Conservation (phyloP, 2,329 filamentous ascomycete genomes). For the Periglandula ipomoeae region DNA sequence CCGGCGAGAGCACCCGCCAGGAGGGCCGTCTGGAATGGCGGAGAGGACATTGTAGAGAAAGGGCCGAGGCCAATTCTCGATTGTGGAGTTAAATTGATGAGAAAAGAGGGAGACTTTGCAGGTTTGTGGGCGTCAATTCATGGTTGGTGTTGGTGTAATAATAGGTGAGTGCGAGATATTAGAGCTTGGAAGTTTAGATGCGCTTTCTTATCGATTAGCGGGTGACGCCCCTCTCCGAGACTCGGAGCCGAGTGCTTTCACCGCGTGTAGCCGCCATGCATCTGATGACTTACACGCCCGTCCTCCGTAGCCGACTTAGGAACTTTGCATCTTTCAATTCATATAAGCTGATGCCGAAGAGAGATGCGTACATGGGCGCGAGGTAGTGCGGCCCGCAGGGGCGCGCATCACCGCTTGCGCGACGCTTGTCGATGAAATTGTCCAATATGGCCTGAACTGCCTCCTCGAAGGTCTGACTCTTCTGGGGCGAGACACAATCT, state of each 20-base stretch:
- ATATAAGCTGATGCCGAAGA: slow-evolving; percentile 9
- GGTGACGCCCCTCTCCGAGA: too few relatives aligned
- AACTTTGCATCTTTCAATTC: slow-evolving; percentile 6
- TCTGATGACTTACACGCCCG: neutral
- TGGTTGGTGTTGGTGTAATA: too few relatives aligned
- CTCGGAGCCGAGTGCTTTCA: too few relatives aligned
- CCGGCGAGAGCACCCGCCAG: slow-evolving; percentile 84
- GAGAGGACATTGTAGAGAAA: slow-evolving; percentile 8
- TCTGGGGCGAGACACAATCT: neutral
- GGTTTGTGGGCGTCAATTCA: too few relatives aligned
- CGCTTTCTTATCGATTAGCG: too few relatives aligned
- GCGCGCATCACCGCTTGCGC: slow-evolving; percentile 10
- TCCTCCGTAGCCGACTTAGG: slow-evolving; percentile 3
- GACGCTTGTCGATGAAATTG: slow-evolving; percentile 10
- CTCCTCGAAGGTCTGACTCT: slow-evolving; percentile 1
- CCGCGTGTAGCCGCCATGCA: too few relatives aligned
- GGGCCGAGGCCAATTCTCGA: neutral
- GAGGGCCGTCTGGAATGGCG: slow-evolving; percentile 51
- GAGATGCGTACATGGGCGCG: slow-evolving; percentile 10
- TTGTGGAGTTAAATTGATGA: too few relatives aligned
- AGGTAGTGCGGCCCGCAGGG: slow-evolving; percentile 13
- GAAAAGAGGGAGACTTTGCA: too few relatives aligned
- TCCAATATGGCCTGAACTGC: slow-evolving; percentile 5
- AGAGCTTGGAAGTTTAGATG: too few relatives aligned
- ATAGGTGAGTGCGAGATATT: too few relatives aligned